A percentile compares a stretch with the other conserved stretches of the same genome.
Evolutionary conservation across 148 eudicot genomes (phyloP).

Genomic region (Camellia granthamiana): DNA sequence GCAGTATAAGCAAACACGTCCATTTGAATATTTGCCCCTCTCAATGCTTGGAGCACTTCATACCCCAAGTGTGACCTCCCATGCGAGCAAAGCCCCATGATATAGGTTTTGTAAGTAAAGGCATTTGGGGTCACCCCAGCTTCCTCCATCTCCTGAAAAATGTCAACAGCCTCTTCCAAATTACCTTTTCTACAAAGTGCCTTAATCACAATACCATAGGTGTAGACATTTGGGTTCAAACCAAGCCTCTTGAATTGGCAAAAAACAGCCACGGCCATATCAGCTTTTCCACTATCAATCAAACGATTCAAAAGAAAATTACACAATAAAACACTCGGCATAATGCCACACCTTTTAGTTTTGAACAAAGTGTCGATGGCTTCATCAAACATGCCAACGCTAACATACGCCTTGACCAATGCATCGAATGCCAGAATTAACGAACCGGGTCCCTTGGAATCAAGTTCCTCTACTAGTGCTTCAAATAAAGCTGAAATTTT

Average conservation of each 20-base stretch:
- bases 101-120: constrained; percentile 34
- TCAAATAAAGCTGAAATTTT: constrained; percentile 45
- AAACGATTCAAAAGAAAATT: constrained; percentile 49
- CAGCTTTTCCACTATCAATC: constrained; percentile 41
- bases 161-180: constrained; percentile 40
- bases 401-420: constrained; percentile 56
- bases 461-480: constrained; percentile 34
- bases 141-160: constrained; percentile 50
- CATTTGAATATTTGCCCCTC: constrained; percentile 24
- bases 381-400: constrained; percentile 55
- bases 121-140: constrained; percentile 47
- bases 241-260: constrained; percentile 48
- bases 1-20: constrained; percentile 44
- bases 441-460: constrained; percentile 23
- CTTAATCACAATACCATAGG: constrained; percentile 57
- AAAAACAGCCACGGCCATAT: constrained; percentile 42
- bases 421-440: constrained; percentile 44
- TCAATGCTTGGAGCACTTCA: constrained; percentile 38
- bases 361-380: constrained; percentile 43
- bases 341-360: constrained; percentile 13
- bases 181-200: constrained; percentile 51
- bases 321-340: constrained; percentile 26
- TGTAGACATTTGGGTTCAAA: constrained; percentile 52
- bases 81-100: constrained; percentile 55
- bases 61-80: constrained; percentile 40